Base-by-base conservation (phyloP, 2,329 filamentous ascomycete species). In the Colletotrichum sp. region DNA sequence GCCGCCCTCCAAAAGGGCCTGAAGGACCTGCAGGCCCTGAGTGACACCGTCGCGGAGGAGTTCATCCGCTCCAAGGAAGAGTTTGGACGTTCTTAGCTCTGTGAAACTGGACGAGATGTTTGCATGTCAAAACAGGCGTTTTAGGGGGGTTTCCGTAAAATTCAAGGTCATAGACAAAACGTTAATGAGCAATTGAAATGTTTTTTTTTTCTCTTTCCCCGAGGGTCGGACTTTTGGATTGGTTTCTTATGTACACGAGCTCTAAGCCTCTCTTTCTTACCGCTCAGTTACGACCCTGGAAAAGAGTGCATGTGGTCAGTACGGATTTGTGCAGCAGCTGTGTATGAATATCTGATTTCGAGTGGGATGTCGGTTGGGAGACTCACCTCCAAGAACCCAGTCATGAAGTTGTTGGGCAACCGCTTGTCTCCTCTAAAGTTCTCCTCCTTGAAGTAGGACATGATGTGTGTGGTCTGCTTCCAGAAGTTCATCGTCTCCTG, bases 401-500 rank as follows among this genome's bases (percentile, higher is more conserved):
- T 91, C 88, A 99, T 97, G 88, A 99, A 99, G 88, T 92, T 97
- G 81, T 92, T 92, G 52, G 96, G 96, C 86, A 98, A 87, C 84
- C 92, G 92, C 80, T 95, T 85, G 89, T 94, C 85, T 92, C 95
- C 89, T 92, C 95, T 87, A 84, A 91, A 91, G 85, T 90, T 91
- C 86, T 98, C 96, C 81, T 93, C 91, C 84, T 96, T 93, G 91
- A 98, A 99, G 87, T 98, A 99, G 81, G 97, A 96, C 91, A 99
- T 95, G 80, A 99, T 91, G 85, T 99, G 97, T 78, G 94, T 94
- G 77, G 96, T 90, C 87, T 99, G 97, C 88, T 98, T 98, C 97
- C 97, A 99, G 90, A 94, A 99, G 89, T 99, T 99, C 90, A 99
- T 92, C 70, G 95, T 99, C 90, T 99, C 97, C 96, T 98, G 80